phyloP scores from a whole-genome alignment of 2,329 filamentous ascomycete genomes.

The Hymenotorrendiella dingleyae region DNA sequence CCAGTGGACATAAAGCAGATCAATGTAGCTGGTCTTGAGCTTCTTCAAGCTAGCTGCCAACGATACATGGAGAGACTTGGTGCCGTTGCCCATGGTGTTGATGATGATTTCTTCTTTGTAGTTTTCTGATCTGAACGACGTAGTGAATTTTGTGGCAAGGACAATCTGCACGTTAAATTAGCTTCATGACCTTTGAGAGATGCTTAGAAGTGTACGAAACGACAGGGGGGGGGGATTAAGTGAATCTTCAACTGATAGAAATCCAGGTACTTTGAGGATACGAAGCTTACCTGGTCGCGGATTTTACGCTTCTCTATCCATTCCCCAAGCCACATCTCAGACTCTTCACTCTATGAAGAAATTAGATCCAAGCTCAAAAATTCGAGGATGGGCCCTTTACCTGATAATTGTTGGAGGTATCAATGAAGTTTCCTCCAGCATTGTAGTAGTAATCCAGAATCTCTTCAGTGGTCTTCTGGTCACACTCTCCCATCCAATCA shows the following conservation, averaged over 20 bases:
- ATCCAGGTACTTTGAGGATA: no score
- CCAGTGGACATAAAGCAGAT: constrained; percentile 60
- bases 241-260: no score
- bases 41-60: constrained; percentile 52
- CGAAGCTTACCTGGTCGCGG: no score
- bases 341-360: constrained; percentile 51
- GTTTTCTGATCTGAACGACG: constrained; percentile 27
- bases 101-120: constrained; percentile 27
- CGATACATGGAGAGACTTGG: constrained; percentile 54
- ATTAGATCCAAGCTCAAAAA: constrained; percentile 33
- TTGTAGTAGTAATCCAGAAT: constrained; percentile 52
- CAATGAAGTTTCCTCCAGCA: constrained; percentile 62
- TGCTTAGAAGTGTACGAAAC: no score
- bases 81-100: constrained; percentile 53
- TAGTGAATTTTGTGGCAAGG: constrained; percentile 55
- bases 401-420: constrained; percentile 62
- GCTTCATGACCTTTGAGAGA: no score
- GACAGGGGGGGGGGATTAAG: no score
- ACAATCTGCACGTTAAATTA: no score
- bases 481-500: constrained; percentile 56
- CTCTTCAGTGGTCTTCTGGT: constrained; percentile 50
- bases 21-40: constrained; percentile 63
- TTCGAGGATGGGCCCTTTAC: constrained; percentile 2
- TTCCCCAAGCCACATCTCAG: constrained; percentile 62
- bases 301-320: constrained; percentile 62